Conservation (phyloP, 352 stramenopile species). For the Globisporangium echinulatum region DNA sequence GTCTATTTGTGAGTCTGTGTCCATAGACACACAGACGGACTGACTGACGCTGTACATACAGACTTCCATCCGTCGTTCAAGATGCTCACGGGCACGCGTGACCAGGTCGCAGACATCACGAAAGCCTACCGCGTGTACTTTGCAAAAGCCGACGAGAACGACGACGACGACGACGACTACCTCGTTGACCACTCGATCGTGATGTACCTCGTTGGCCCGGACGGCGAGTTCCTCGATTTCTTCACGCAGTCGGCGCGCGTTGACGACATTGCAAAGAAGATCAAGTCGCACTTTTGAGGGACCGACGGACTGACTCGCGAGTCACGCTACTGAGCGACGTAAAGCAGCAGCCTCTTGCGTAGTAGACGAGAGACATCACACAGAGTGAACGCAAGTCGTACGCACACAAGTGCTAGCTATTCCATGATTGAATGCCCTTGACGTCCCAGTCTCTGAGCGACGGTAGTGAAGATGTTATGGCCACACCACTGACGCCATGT, state of each 20-base stretch:
- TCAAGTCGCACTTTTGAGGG: constrained; percentile 70
- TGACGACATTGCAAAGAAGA: constrained; percentile 93
- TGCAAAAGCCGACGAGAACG: constrained; percentile 92
- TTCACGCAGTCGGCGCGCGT: constrained; percentile 97
- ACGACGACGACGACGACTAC: constrained; percentile 97
- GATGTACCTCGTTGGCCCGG: constrained; percentile 96
- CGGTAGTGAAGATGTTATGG: no score
- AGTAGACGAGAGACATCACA: no score
- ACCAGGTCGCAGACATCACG: constrained; percentile 94
- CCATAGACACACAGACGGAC: neutral
- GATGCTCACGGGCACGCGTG: constrained; percentile 90
- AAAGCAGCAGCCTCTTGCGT: no score
- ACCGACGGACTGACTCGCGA: neutral
- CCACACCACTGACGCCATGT: no score
- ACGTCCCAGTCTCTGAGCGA: no score
- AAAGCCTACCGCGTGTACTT: constrained; percentile 99
- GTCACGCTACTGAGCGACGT: neutral
- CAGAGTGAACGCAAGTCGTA: no score
- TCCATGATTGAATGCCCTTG: no score
- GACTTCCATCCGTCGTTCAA: constrained; percentile 85
- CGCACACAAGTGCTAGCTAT: no score
- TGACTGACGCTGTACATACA: constrained; percentile 4
- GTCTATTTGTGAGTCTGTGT: neutral
- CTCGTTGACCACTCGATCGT: constrained; percentile 99
- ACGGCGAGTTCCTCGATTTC: constrained; percentile 98